These are phyloP conservation scores for Colletotrichum sp. DNA, from an alignment of 2,329 filamentous ascomycete genomes.

Conservation along the genomic window DNA sequence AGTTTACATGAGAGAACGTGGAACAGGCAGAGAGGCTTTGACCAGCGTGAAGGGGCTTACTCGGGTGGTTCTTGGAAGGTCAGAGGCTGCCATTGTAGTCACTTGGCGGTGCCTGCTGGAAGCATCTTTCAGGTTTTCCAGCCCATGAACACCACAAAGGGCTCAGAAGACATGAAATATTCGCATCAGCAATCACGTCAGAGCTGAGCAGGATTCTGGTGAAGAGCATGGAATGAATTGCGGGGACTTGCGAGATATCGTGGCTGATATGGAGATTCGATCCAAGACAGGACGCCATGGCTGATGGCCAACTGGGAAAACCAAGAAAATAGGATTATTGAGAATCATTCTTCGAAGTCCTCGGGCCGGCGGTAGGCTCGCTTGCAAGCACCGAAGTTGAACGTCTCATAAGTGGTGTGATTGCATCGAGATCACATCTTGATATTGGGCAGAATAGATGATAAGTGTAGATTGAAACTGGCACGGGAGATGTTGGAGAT, in stretches of 20 bases:
- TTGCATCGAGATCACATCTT: not conserved
- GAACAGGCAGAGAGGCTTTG: slow-evolving; percentile 1
- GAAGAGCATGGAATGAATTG: not conserved
- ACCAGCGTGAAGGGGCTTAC: not conserved
- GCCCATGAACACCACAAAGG: not conserved
- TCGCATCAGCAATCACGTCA: not conserved
- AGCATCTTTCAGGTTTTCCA: not conserved
- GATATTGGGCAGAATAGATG: not conserved
- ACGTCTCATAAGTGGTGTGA: not conserved
- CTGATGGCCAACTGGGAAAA: not conserved
- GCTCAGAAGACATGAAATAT: not conserved
- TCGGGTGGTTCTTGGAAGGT: not conserved
- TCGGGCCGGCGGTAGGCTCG: not conserved
- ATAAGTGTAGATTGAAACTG: not conserved
- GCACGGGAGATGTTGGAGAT: not conserved
- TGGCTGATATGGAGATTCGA: not conserved
- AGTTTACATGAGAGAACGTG: not conserved
- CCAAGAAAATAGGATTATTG: slow-evolving; percentile 2
- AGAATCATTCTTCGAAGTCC: not conserved
- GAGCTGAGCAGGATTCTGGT: not conserved
- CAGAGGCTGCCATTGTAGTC: not conserved
- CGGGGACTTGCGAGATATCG: not conserved
- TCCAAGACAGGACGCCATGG: slow-evolving; percentile 10
- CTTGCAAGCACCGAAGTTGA: not conserved
- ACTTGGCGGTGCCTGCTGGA: not conserved